Evolutionary conservation across 257 asterid species (phyloP).

Genomic region (Nicotiana benthamiana): DNA sequence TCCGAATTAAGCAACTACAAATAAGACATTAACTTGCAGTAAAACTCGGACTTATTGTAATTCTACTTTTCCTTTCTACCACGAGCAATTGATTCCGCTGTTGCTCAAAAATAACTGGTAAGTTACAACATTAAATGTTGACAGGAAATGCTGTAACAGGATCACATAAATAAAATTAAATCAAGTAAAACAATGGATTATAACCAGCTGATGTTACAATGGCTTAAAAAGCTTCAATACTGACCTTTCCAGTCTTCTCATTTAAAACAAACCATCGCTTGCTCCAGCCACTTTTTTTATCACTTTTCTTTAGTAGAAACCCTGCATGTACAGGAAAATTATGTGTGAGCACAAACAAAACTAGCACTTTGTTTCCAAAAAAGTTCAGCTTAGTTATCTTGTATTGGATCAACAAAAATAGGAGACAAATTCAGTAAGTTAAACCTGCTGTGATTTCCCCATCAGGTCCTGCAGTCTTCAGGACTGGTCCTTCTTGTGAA

Average conservation of each 20-base stretch:
- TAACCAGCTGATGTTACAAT: background rate
- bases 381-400: background rate
- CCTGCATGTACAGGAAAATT: conserved; percentile 36
- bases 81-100: background rate
- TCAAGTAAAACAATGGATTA: background rate
- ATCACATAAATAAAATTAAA: background rate
- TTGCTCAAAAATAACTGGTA: background rate
- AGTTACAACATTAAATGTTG: background rate
- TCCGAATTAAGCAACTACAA: background rate
- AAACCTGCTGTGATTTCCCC: conserved; percentile 97
- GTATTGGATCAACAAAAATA: background rate
- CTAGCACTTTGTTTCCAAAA: background rate
- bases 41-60: background rate
- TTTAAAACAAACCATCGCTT: conserved; percentile 93
- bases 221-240: conserved; percentile 9
- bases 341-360: background rate
- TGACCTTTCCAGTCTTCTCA: conserved; percentile 94
- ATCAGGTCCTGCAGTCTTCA: conserved; percentile 91
- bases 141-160: background rate
- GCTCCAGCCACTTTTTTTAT: conserved; percentile 81
- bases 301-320: conserved; percentile 77
- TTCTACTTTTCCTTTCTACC: background rate
- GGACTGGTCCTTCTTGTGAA: conserved; percentile 58
- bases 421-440: background rate
- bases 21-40: background rate